Conservation (phyloP, 2,329 filamentous ascomycete genomes). For the Aaosphaeria pasadenensis region DNA sequence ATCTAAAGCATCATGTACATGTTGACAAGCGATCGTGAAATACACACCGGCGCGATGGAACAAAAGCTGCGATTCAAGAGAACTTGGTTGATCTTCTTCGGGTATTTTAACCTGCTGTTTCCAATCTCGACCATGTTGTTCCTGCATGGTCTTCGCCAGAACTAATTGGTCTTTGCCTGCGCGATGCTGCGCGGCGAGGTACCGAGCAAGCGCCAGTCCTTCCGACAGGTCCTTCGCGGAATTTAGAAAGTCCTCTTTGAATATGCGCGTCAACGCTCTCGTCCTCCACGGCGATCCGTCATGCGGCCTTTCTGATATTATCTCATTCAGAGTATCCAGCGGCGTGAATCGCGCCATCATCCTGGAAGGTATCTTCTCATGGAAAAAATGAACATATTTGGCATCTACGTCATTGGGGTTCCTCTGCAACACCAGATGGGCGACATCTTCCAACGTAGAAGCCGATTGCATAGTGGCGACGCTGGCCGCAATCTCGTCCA, state of each 20-base stretch:
- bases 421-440: constrained; percentile 67
- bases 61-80: constrained; percentile 69
- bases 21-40: constrained; percentile 66
- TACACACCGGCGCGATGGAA: constrained; percentile 75
- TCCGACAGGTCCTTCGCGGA: constrained; percentile 68
- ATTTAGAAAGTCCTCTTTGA: constrained; percentile 70
- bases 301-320: constrained; percentile 62
- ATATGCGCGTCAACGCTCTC: constrained; percentile 68
- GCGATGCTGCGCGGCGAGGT: constrained; percentile 53
- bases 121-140: constrained; percentile 44
- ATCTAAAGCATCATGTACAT: constrained; percentile 58
- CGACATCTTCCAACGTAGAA: constrained; percentile 74
- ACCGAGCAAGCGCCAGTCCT: constrained; percentile 57
- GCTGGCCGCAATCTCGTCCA: constrained; percentile 81
- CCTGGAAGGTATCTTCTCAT: constrained; percentile 79
- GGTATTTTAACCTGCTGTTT: constrained; percentile 51
- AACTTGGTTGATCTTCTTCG: constrained; percentile 68
- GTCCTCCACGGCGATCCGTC: constrained; percentile 70
- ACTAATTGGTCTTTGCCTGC: constrained; percentile 52
- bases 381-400: constrained; percentile 89
- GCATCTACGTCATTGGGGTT: constrained; percentile 68
- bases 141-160: constrained; percentile 44
- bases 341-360: constrained; percentile 71
- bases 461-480: constrained; percentile 81
- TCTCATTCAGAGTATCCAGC: constrained; percentile 62